Conservation (phyloP, 345 rosid species). For the Triadica sebifera region DNA sequence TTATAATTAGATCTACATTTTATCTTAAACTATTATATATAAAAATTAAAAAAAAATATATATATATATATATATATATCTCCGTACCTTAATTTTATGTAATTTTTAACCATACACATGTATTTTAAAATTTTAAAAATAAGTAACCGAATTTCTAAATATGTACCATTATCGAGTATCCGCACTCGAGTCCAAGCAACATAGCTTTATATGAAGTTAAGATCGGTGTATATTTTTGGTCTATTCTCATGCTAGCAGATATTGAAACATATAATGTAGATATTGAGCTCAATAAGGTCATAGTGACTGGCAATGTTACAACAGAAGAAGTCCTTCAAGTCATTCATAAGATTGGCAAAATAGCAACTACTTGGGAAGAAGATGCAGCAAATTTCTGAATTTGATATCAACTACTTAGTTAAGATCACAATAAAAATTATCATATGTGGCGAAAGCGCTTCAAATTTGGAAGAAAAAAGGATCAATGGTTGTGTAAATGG, state of each 20-base stretch:
- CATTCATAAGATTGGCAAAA: conserved; percentile 71
- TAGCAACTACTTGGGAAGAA: conserved; percentile 52
- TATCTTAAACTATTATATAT: too few relatives aligned
- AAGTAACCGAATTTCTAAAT: too few relatives aligned
- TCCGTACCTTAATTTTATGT: too few relatives aligned
- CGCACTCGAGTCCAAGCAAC: too few relatives aligned
- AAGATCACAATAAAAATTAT: conserved; percentile 3
- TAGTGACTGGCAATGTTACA: conserved; percentile 74
- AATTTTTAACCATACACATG: too few relatives aligned
- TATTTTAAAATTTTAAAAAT: too few relatives aligned
- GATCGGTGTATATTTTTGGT: neutral
- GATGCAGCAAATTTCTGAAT: conserved; percentile 10
- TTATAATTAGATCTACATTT: too few relatives aligned
- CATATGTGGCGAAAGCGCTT: neutral
- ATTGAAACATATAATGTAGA: conserved; percentile 80
- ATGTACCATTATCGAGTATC: too few relatives aligned
- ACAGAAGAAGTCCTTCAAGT: conserved; percentile 63
- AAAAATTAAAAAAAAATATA: too few relatives aligned
- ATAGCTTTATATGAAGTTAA: neutral
- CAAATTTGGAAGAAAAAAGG: neutral
- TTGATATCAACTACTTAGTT: neutral
- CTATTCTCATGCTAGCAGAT: conserved; percentile 28
- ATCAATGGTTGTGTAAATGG: neutral
- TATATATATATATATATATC: too few relatives aligned
- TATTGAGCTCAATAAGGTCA: conserved; percentile 75